Conservation (phyloP, 345 rosid species). For the Syzygium oleosum region DNA sequence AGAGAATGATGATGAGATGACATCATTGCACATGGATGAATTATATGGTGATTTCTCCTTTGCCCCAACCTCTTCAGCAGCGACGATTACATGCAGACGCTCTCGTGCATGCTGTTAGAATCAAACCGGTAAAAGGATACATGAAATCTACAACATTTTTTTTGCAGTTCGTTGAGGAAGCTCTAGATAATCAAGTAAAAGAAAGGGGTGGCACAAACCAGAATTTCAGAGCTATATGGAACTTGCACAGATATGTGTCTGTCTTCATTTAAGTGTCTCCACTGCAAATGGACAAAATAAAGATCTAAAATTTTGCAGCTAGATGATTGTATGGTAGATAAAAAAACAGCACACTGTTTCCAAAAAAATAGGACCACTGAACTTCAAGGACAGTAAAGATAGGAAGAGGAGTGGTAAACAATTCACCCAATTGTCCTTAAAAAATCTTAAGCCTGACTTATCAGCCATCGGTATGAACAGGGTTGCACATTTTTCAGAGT, state of each 20-base stretch:
- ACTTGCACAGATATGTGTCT: slow-evolving; percentile 62
- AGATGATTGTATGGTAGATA: not conserved
- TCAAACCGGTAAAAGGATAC: not conserved
- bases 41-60: slow-evolving; percentile 79
- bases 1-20: slow-evolving; percentile 63
- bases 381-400: not conserved
- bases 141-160: not conserved
- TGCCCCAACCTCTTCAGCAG: slow-evolving; percentile 86
- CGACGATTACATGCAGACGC: slow-evolving; percentile 55
- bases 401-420: not conserved
- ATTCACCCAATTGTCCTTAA: not conserved
- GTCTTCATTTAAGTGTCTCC: slow-evolving; percentile 51
- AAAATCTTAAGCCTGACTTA: not conserved
- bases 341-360: not conserved
- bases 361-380: not conserved
- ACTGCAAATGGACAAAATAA: slow-evolving; percentile 34
- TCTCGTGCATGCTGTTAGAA: slow-evolving; percentile 50
- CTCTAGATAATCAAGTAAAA: not conserved
- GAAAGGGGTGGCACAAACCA: slow-evolving; percentile 34
- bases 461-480: not conserved
- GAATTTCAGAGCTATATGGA: slow-evolving; percentile 46
- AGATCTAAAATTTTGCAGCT: not conserved
- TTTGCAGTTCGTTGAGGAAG: not conserved
- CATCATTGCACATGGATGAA: slow-evolving; percentile 51
- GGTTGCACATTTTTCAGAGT: not conserved